Percentiles rank a stretch among this genome's conserved stretches.
phyloP scores from a whole-genome alignment of 73 alveolate species.

The Symbiodinium pilosum region DNA sequence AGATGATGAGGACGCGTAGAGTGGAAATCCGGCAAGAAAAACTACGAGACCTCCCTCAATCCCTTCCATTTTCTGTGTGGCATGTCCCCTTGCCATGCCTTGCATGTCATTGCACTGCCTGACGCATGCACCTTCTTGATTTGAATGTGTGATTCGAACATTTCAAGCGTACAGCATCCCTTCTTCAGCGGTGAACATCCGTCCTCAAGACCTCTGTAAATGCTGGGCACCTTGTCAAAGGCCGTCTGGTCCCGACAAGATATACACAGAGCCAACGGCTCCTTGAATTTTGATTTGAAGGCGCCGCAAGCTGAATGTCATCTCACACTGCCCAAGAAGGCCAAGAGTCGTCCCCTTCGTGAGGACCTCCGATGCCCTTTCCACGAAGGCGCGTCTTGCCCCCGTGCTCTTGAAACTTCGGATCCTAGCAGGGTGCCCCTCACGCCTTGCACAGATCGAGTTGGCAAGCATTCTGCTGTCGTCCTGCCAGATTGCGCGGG shows the following conservation, averaged over 20 bases:
- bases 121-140: no score
- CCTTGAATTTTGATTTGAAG: neutral
- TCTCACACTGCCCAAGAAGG: neutral
- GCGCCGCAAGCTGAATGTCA: neutral
- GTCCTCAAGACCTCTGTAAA: no score
- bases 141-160: no score
- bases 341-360: constrained; percentile 55
- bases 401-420: constrained; percentile 94
- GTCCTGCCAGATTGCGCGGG: constrained; percentile 80
- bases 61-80: no score
- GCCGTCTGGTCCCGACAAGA: constrained; percentile 87
- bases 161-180: no score
- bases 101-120: no score
- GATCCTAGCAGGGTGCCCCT: constrained; percentile 25
- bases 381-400: constrained; percentile 95
- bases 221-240: constrained; percentile 49
- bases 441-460: neutral
- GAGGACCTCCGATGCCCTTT: constrained; percentile 88
- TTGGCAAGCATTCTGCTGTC: neutral
- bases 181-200: no score
- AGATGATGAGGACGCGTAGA: no score
- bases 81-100: no score
- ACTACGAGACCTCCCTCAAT: no score
- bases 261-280: constrained; percentile 64
- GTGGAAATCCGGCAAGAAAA: no score